phyloP scores from a whole-genome alignment of 192 early-diverging fungal genomes.

The Coemansia pectinata region DNA sequence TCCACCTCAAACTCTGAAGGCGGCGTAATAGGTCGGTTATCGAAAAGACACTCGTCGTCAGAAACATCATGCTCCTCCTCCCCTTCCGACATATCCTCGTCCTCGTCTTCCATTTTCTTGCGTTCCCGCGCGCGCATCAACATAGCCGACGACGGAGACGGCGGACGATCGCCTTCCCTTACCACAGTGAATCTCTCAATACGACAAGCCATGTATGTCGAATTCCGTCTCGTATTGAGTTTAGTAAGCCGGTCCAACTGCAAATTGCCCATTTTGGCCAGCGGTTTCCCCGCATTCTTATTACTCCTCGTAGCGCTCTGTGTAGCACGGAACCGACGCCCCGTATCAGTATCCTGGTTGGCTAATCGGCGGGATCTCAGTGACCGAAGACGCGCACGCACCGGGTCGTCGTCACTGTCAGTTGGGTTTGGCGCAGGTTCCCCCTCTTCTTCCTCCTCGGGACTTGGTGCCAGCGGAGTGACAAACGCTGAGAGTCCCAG shows the following conservation, averaged over 20 bases:
- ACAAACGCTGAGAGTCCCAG: conserved; percentile 29
- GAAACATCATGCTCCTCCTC: not conserved
- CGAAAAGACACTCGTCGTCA: not conserved
- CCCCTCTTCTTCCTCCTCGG: not conserved
- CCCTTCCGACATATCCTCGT: not conserved
- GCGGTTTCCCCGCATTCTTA: conserved; percentile 3
- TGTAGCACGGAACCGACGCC: conserved; percentile 32
- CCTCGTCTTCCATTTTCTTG: not conserved
- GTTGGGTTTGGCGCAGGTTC: not conserved
- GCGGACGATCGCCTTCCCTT: conserved; percentile 29
- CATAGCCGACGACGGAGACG: conserved; percentile 46
- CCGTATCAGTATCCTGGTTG: not conserved
- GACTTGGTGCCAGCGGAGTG: conserved; percentile 4
- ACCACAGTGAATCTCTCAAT: conserved; percentile 28
- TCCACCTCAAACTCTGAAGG: not conserved
- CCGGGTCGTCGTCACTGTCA: conserved; percentile 5
- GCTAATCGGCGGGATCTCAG: conserved; percentile 27
- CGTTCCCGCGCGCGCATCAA: conserved; percentile 32
- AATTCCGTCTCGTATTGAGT: conserved; percentile 49
- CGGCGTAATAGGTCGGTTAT: conserved; percentile 16
- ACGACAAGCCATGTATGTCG: conserved; percentile 45
- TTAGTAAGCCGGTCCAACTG: conserved; percentile 55
- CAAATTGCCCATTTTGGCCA: conserved; percentile 38
- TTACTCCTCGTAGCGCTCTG: conserved; percentile 4
- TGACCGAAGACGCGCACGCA: conserved; percentile 26